Evolutionary conservation across 1,284 basidiomycete species (phyloP), one percentile per base, ranked within the genome.

Genomic region (Ustanciosporium gigantosporum): DNA sequence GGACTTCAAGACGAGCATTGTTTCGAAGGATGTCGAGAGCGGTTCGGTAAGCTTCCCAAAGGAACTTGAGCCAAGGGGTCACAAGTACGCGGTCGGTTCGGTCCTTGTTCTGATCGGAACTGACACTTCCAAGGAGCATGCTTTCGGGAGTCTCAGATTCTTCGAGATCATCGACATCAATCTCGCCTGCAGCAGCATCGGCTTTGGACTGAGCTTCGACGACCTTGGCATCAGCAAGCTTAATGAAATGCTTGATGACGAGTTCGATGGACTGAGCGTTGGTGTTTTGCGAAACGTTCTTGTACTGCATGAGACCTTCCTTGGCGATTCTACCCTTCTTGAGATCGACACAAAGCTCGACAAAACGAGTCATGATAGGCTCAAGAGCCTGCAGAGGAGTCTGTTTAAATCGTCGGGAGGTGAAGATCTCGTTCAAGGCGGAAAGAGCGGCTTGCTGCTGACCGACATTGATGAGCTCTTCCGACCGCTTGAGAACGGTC

Each of bases 1-100:
- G 90, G 13, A 83, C 81, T 80, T 99, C 95, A 46, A 98, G 81
- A 36, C 94, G 84, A 34, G 92, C 90, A 78, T 97, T 98, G 80
- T 97, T 96, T 79, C 97, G 93, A 69, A 97, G 83, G 8, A 93
- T 94, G 82, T 98, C 95, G 50, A 99, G 83, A 7, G 90, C 91
- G 23, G 92, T 96, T 55, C 95, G 87, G 79, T 97, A 97, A 62
- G 91, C 91, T 83, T 98, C 94, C 92, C 93, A 98, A 23, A 94
- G 84, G 80, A 97, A 97, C 79, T 95, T 94, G 78, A 98, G 87
- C 87, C 92, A 96, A 2, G 95, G 94, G 0, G 91, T 95, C 65
- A 99, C 91, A 43, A 98, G 84, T 20, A 91, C 89, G 49, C 95
- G 83, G 81, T 98, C 94, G 35, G 93, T 96, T 70, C 95, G 83